Evolutionary conservation across 352 stramenopile species (phyloP).

Genomic region (Globisporangium rhizosaccharum): DNA sequence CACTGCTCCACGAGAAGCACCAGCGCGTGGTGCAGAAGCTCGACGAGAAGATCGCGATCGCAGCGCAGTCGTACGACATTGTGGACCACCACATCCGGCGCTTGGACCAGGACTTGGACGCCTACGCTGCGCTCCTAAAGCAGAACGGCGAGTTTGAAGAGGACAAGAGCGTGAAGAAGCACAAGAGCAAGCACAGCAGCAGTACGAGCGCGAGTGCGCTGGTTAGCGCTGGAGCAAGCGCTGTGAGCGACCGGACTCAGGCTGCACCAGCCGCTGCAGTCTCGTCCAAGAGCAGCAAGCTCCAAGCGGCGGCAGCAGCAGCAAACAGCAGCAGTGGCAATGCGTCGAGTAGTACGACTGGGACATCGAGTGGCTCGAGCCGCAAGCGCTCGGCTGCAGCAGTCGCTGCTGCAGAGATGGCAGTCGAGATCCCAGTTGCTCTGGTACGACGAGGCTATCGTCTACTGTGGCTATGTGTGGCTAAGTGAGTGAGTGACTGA

Average conservation of each 20-base stretch:
- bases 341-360: neutral
- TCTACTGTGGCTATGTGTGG: neutral
- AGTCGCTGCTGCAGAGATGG: conserved; percentile 18
- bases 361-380: conserved; percentile 9
- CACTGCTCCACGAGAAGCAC: conserved; percentile 47
- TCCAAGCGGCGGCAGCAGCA: neutral
- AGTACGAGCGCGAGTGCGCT: neutral
- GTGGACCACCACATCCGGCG: conserved; percentile 84
- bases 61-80: conserved; percentile 81
- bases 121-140: conserved; percentile 63
- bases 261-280: neutral
- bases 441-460: conserved; percentile 9
- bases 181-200: conserved; percentile 23
- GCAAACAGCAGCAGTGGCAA: conserved; percentile 4
- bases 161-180: conserved; percentile 56
- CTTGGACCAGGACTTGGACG: conserved; percentile 72
- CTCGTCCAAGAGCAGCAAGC: conserved; percentile 16
- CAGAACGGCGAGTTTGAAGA: conserved; percentile 79
- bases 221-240: neutral
- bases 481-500: neutral
- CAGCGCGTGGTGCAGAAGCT: conserved; percentile 78
- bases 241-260: neutral
- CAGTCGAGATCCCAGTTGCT: conserved; percentile 21
- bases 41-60: conserved; percentile 86
- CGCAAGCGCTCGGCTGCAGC: conserved; percentile 45